Evolutionary conservation across 2,329 filamentous ascomycete genomes (phyloP).

Genomic region (Fusarium equiseti): DNA sequence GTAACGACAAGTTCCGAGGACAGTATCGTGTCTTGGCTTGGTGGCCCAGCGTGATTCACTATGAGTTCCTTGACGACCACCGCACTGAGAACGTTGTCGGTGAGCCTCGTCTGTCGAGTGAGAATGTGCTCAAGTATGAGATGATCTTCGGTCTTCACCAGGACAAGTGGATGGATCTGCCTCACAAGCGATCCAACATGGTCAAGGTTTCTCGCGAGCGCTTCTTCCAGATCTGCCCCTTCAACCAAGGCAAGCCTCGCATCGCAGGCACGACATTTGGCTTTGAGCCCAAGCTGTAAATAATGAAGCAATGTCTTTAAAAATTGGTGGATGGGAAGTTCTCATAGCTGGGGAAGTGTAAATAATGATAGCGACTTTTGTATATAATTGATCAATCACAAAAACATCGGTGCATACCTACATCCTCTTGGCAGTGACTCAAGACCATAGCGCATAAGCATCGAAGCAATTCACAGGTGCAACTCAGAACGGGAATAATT

Average conservation of each 20-base stretch:
- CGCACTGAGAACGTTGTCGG: constrained; percentile 69
- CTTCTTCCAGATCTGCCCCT: constrained; percentile 76
- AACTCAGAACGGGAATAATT: constrained; percentile 4
- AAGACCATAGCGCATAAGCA: not conserved
- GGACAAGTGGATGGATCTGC: constrained; percentile 78
- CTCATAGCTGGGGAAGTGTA: not conserved
- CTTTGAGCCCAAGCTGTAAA: constrained; percentile 60
- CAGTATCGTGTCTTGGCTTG: constrained; percentile 70
- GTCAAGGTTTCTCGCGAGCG: constrained; percentile 73
- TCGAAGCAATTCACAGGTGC: not conserved
- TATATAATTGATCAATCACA: constrained; percentile 10
- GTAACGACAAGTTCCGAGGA: constrained; percentile 69
- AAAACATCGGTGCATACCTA: not conserved
- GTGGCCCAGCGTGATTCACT: constrained; percentile 73
- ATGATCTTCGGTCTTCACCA: constrained; percentile 78
- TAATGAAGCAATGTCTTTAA: not conserved
- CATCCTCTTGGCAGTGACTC: constrained; percentile 13
- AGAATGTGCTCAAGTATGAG: constrained; percentile 78
- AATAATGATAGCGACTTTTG: constrained; percentile 22
- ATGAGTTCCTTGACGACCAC: constrained; percentile 70
- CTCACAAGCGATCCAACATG: constrained; percentile 77
- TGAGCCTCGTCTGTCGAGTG: constrained; percentile 78
- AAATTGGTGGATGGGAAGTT: not conserved
- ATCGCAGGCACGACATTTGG: constrained; percentile 66
- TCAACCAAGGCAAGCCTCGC: constrained; percentile 65